Percentiles rank a stretch among this genome's conserved stretches.
Evolutionary conservation across 768 basidiomycete species (phyloP).

Genomic region (Hirschioporus abietinus): DNA sequence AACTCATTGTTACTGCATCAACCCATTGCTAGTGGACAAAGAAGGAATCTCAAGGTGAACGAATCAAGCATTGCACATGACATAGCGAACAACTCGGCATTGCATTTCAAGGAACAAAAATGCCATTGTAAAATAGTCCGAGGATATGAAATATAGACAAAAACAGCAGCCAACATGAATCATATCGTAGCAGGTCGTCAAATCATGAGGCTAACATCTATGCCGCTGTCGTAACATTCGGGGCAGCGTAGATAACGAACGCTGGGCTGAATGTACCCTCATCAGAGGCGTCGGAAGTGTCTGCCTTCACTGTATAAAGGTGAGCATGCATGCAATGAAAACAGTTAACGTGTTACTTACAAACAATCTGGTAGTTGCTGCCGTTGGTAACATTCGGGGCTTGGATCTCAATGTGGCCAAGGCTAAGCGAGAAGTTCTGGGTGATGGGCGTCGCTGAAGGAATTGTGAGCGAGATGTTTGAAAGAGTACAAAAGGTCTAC

Average conservation of each 20-base stretch:
- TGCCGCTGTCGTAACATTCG: too few species aligned
- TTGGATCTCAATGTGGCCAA: neutral
- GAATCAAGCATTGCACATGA: too few species aligned
- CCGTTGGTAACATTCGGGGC: neutral
- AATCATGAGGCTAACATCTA: too few species aligned
- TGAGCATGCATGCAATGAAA: neutral
- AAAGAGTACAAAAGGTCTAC: neutral
- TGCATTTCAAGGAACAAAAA: too few species aligned
- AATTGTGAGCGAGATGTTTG: neutral
- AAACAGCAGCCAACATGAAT: too few species aligned
- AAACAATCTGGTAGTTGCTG: neutral
- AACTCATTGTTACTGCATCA: too few species aligned
- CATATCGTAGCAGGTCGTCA: too few species aligned
- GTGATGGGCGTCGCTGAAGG: neutral
- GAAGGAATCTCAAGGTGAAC: too few species aligned
- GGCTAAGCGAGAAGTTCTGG: neutral
- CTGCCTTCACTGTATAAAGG: neutral
- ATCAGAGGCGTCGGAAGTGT: neutral
- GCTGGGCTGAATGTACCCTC: neutral
- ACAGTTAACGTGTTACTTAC: neutral
- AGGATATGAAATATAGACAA: too few species aligned
- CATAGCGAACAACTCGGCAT: too few species aligned
- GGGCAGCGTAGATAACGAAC: neutral
- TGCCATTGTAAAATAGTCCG: too few species aligned
- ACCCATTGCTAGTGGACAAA: too few species aligned